Evolutionary conservation across 495 filamentous ascomycete genomes (phyloP).

Genomic region (Aspergillus coremiiformis): DNA sequence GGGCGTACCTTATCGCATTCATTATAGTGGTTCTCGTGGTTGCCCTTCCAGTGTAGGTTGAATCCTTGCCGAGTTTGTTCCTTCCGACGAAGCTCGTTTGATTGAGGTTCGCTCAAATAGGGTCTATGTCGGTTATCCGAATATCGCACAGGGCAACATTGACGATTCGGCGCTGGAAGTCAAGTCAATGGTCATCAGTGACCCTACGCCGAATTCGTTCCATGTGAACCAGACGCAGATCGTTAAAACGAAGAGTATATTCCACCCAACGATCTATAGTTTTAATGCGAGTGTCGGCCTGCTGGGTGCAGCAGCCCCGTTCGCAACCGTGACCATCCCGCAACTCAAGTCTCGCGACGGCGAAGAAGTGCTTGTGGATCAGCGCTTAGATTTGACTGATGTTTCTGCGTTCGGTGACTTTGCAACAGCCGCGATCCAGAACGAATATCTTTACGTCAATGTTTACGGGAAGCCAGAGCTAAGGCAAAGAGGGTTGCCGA

Average conservation of each 20-base stretch:
- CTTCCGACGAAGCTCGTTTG: neutral
- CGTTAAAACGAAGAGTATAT: conserved; percentile 39
- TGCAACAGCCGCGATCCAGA: conserved; percentile 44
- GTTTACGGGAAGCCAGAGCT: conserved; percentile 51
- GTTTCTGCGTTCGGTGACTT: conserved; percentile 51
- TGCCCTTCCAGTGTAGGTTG: conserved; percentile 59
- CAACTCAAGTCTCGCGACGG: conserved; percentile 49
- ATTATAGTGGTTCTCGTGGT: conserved; percentile 52
- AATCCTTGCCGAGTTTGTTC: neutral
- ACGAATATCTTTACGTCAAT: conserved; percentile 51
- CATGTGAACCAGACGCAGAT: conserved; percentile 46
- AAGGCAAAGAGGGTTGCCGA: conserved; percentile 44
- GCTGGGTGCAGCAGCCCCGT: conserved; percentile 43
- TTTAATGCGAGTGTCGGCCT: conserved; percentile 50
- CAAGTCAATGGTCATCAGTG: conserved; percentile 48
- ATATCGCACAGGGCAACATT: conserved; percentile 62
- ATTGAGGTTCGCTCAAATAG: conserved; percentile 32
- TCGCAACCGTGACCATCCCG: conserved; percentile 51
- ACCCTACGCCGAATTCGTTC: conserved; percentile 51
- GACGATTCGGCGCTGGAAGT: conserved; percentile 57
- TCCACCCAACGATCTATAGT: conserved; percentile 47
- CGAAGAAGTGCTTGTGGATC: conserved; percentile 45
- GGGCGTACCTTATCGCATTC: conserved; percentile 57
- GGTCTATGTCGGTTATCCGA: conserved; percentile 63
- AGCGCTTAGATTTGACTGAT: conserved; percentile 44